Evolutionary conservation across 1,139 yeast species (phyloP), one percentile per base, ranked within the genome.

Genomic region (Saccharomyces hybrid): DNA sequence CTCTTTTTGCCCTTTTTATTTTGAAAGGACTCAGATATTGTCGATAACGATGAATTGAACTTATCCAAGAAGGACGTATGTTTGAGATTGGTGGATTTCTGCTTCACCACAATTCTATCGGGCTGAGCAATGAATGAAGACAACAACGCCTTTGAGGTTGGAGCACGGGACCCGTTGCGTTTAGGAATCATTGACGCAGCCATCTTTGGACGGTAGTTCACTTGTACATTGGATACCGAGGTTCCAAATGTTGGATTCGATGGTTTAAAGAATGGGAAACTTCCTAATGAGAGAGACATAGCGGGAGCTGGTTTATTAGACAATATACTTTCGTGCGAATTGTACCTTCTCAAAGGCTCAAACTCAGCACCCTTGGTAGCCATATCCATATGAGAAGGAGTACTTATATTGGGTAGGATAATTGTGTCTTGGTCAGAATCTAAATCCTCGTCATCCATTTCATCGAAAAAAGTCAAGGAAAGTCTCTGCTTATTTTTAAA

Each of bases 261-360:
- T 14, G 47, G 48, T 16, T 14, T 25, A 11, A 13, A 28, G 20
- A 32, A 28, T 30, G 31, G 16, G 23, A 48, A 48, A 26, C 26
- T 28, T 20, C 20, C 31, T 20, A 27, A 2, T 5, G 7, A 8
- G 25, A 16, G 44, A 5, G 44, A 38, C 25, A 30, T 26, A 16
- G 23, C 1, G 13, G 47, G 16, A 16, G 48, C 26, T 16, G 51
- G 52, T 34, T 57, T 61, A 4, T 48, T 55, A 1, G 70, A 67
- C 23, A 73, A 63, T 1, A 74, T 65, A 58, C 77, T 73, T 54
- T 74, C 77, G 57, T 72, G 73, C 1, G 77, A 74, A 42, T 66
- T 69, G 46, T 67, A 69, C 51, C 68, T 67, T 52, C 70, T 56
- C n/a, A 72, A 50, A 4, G 63, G 64, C 31, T 60, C 60, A 13